A percentile compares a stretch with the other conserved stretches of the same genome.
These are phyloP conservation scores for Aspergillus ellipticus DNA, from an alignment of 495 filamentous ascomycete genomes.

Conservation along the genomic window DNA sequence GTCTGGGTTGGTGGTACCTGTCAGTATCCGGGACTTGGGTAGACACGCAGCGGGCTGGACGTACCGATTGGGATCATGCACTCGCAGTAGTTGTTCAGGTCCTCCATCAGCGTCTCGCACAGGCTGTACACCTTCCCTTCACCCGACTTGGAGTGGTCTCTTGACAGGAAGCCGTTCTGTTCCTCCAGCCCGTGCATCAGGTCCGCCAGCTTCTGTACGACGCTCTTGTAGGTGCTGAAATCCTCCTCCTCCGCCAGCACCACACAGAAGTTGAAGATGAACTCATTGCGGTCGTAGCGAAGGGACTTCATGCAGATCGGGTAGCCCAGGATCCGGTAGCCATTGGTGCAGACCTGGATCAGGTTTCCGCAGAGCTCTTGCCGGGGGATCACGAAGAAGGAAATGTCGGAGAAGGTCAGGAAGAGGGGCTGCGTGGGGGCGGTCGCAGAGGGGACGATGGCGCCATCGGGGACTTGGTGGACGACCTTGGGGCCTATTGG, in stretches of 20 bases:
- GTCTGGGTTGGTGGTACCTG: constrained; percentile 49
- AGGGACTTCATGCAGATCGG: constrained; percentile 79
- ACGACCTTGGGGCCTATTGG: constrained; percentile 66
- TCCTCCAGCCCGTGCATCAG: constrained; percentile 86
- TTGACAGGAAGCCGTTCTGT: constrained; percentile 68
- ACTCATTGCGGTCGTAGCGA: constrained; percentile 85
- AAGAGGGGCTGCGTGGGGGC: constrained; percentile 58
- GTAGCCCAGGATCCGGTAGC: constrained; percentile 79
- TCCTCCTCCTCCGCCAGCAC: constrained; percentile 72
- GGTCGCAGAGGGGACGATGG: constrained; percentile 60
- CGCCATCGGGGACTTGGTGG: constrained; percentile 57
- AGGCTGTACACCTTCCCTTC: constrained; percentile 71
- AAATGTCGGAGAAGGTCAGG: constrained; percentile 77
- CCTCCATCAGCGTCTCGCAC: constrained; percentile 88
- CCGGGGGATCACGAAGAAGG: constrained; percentile 87
- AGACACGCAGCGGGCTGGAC: neutral
- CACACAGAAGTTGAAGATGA: constrained; percentile 95
- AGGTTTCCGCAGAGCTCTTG: constrained; percentile 83
- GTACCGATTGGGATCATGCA: constrained; percentile 93
- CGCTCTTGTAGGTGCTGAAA: constrained; percentile 67
- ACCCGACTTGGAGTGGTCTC: constrained; percentile 42
- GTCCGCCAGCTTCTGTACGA: constrained; percentile 78
- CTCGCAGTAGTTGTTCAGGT: constrained; percentile 95
- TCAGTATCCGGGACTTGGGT: constrained; percentile 4
- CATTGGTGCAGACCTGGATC: constrained; percentile 71